Evolutionary conservation across 805 yeast genomes (phyloP).

Genomic region (Lipomyces starkeyi): DNA sequence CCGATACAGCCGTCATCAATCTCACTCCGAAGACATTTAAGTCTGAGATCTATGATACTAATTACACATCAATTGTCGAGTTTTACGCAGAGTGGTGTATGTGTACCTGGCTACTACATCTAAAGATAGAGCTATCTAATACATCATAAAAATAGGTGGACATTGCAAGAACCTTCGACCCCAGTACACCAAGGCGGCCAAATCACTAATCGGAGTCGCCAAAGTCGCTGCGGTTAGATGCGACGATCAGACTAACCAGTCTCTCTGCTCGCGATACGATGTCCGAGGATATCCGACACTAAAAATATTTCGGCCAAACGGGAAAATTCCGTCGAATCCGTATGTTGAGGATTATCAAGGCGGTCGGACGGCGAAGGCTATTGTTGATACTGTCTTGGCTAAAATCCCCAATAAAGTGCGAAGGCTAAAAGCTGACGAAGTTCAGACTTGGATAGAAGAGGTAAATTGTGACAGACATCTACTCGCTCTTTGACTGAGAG

Average conservation of each 20-base stretch:
- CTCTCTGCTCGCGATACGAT: slow-evolving; percentile 67
- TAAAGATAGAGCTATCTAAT: neutral
- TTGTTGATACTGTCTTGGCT: slow-evolving; percentile 58
- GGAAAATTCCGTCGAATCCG: slow-evolving; percentile 40
- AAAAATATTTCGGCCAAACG: slow-evolving; percentile 78
- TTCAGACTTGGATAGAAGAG: slow-evolving; percentile 16
- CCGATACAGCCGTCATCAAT: slow-evolving; percentile 59
- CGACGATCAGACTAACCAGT: slow-evolving; percentile 69
- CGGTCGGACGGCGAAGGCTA: slow-evolving; percentile 57
- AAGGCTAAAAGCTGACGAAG: slow-evolving; percentile 14
- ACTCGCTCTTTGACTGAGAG: neutral
- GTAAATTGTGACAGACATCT: neutral
- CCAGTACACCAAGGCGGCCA: slow-evolving; percentile 68
- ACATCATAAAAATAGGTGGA: slow-evolving; percentile 57
- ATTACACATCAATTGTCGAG: slow-evolving; percentile 82
- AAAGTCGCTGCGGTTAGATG: slow-evolving; percentile 84
- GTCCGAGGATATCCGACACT: slow-evolving; percentile 86
- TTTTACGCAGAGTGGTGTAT: slow-evolving; percentile 90
- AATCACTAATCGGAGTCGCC: slow-evolving; percentile 54
- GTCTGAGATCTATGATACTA: slow-evolving; percentile 67
- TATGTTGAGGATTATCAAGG: slow-evolving; percentile 43
- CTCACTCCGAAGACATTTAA: slow-evolving; percentile 63
- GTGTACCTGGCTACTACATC: slow-evolving; percentile 1
- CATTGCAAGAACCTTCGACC: slow-evolving; percentile 79
- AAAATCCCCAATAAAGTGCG: slow-evolving; percentile 30